Base-by-base conservation (phyloP, 139 green algal genomes). In the Choricystis sp. region DNA sequence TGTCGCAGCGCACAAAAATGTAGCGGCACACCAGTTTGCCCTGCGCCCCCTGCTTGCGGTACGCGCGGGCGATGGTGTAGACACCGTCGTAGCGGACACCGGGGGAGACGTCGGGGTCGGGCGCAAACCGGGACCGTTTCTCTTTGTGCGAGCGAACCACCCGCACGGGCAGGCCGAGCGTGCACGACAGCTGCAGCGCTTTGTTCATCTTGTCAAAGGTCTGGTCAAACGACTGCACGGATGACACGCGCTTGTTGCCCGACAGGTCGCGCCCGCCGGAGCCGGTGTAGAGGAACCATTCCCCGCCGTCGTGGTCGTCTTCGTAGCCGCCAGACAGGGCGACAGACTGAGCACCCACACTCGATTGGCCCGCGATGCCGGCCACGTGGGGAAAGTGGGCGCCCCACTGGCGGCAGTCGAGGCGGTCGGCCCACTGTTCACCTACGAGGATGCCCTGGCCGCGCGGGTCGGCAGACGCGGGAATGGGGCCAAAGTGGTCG, bases 241-340 rank as follows among this genome's bases (percentile, higher is more conserved):
- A 96, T 78, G 83, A 94, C 56, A 85, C 95, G 64, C 91, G 81
- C 78, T 97, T 97, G 83, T 97, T 97, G 74, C 91, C 91, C 2
- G 69, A 86, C 21, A 97, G 83, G 76, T 97, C 91, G n/a, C 88
- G 73, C 2, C 87, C 87, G 63, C 83, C 88, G 63, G 64, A 85
- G 66, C 80, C 89, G 21, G 90, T 97, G 84, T 97, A 97, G 25
- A 97, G 72, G 73, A 97, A 96, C 78, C 81, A 97, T 68, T 97
- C 89, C 0, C 90, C 90, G 66, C 95, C 81, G 64, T 97, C 90
- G 4, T 73, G 60, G 60, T 97, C 90, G 66, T 97, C 90, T 72
- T 90, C 81, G 64, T 97, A 97, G 26, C 78, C 78, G 65, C 78
- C 83, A 29, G 81, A 89, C 21, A 90, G 70, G 27, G 83, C 83